Conservation (phyloP, 345 rosid genomes). For the Syzygium oleosum region DNA sequence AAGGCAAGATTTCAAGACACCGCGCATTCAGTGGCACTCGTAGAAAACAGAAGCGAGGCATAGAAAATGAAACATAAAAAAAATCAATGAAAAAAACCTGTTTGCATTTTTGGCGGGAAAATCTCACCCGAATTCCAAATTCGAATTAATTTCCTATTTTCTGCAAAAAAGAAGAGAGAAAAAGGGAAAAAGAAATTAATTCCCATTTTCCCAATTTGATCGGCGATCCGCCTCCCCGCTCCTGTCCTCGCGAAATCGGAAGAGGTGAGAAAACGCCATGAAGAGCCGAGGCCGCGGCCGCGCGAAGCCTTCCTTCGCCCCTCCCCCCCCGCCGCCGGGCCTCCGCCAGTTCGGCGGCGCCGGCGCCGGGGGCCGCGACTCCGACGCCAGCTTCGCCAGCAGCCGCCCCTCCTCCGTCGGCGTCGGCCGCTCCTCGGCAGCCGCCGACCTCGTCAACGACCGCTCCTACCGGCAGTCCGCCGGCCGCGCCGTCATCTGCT, state of each 20-base stretch:
- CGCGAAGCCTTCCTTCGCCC: constrained; percentile 16
- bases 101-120: background rate
- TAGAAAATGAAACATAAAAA: too few species aligned
- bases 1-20: too few species aligned
- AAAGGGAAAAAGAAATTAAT: background rate
- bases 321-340: constrained; percentile 14
- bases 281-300: constrained; percentile 12
- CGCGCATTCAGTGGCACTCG: too few species aligned
- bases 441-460: constrained; percentile 39
- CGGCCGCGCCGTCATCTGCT: constrained; percentile 53
- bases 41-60: too few species aligned
- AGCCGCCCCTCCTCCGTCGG: constrained; percentile 79
- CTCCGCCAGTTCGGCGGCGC: constrained; percentile 14
- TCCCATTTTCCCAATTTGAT: background rate
- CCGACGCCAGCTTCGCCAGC: constrained; percentile 87
- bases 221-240: background rate
- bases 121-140: background rate
- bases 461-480: constrained; percentile 47
- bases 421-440: constrained; percentile 31
- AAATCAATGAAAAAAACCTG: too few species aligned
- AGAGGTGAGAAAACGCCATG: background rate
- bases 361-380: constrained; percentile 41
- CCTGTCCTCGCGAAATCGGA: background rate
- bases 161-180: background rate
- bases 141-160: background rate